Evolutionary conservation across 208 protist species (phyloP), one percentile per base, ranked within the genome.

Genomic region (Willaertia magna): DNA sequence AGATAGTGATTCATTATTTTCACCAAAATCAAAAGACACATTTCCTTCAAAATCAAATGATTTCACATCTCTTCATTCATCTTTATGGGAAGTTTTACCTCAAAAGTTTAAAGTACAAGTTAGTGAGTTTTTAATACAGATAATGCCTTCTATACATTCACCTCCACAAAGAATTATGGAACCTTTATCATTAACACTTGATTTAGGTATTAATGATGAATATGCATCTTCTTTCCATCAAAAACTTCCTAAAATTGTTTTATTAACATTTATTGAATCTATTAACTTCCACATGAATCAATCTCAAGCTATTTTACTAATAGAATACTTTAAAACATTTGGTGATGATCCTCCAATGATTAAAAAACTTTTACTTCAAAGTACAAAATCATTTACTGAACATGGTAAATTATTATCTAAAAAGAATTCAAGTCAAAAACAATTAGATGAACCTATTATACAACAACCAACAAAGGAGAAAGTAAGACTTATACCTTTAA

Each of bases 241-340:
- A 9, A 55, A 30, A 26, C 42, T 83, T 39, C 78, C 78, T 55
- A 83, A 47, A 40, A n/a, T 83, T 83, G 78, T 55, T 39, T 6
- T 83, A 9, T n/a, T 83, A 20, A 55, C 78, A 7, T n/a, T 30
- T 55, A 42, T 83, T 20, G n/a, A 34, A 40, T 26, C 39, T 30
- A 59, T 83, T 30, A 39, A 83, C 55, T 83, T 83, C 34, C 47
- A 83, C 34, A 30, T 83, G 34, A 83, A 49, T 55, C 78, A 83
- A 55, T 43, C 40, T 55, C 43, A 55, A 55, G 20, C 9, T 6
- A 83, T 83, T 55, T 43, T 83, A 42, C 16, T 83, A 6, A 59
- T 83, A 26, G 78, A 83, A 34, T 42, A 39, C 4, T 12, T 83
- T 26, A 52, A 47, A 59, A 83, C 46, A 43, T 83, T 46, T 83